Base-by-base conservation (phyloP, 139 green algal genomes). In the Monoraphidium neglectum region DNA sequence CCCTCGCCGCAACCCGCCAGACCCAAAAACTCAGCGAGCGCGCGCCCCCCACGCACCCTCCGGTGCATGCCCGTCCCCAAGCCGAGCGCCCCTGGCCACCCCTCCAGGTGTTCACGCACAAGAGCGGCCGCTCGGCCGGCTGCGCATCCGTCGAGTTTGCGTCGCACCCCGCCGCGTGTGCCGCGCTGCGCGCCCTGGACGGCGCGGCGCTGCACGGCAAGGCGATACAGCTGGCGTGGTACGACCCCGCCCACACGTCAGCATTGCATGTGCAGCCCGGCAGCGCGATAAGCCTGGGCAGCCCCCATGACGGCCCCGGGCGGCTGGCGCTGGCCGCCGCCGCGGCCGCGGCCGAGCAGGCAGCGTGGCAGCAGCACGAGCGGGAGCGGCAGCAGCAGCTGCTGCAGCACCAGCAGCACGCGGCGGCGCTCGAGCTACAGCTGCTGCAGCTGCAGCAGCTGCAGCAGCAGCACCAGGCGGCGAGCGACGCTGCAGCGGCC, bases 41-140 rank as follows among this genome's bases (percentile, higher is more conserved):
- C 8, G 43, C 43, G 43, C 43, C 43, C 12, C 43, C 43, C 8
- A 8, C 43, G 43, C 43, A 12, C 43, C 43, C 8, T 12, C 8
- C 43, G 43, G 8, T 51, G n/a, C 43, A 51, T 12, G 43, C 43
- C 43, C 43, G 43, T n/a, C n/a, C n/a, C n/a, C n/a, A n/a, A n/a
- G n/a, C n/a, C n/a, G 43, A 51, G 8, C 43, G 8, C 43, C 12
- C 43, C 43, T 12, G 8, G 8, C 43, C 8, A 8, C 43, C 33
- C n/a, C 38, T 30, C 33, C 62, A 80, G 74, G 74, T 80, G 18
- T 80, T 80, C 65, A 80, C 74, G 28, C 74, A 80, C 74, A 80
- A 80, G 53, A 73, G 60, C 28, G 74, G 74, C 64, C 70, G 74
- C 35, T 80, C 74, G 49, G 74, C 74, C 4, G 74, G 74, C 23